Evolutionary conservation across 164 flowering plant species (phyloP).

Genomic region (grape (Vitis vinifera)): ASM3070453v1 NC_081817.1:21787501-21788000

Average conservation of each 20-base stretch:
- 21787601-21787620: slow-evolving; percentile 71
- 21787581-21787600: slow-evolving; percentile 20
- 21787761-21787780: slow-evolving; percentile 76
- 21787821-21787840: slow-evolving; percentile 70
- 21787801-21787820: slow-evolving; percentile 69
- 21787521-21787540: slow-evolving; percentile 67
- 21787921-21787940: slow-evolving; percentile 52
- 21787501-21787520: slow-evolving; percentile 78
- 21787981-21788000: slow-evolving; percentile 60
- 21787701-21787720: slow-evolving; percentile 76
- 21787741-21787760: slow-evolving; percentile 28
- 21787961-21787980: slow-evolving; percentile 25
- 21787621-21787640: slow-evolving; percentile 62
- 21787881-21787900: slow-evolving; percentile 55
- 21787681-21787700: slow-evolving; percentile 65
- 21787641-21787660: slow-evolving; percentile 66
- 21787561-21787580: slow-evolving; percentile 70
- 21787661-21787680: slow-evolving; percentile 64
- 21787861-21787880: slow-evolving; percentile 62
- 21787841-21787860: slow-evolving; percentile 62
- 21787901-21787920: slow-evolving; percentile 78
- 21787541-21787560: slow-evolving; percentile 66
- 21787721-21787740: slow-evolving; percentile 76
- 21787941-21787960: slow-evolving; percentile 29
- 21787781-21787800: slow-evolving; percentile 68